phyloP scores from a whole-genome alignment of 2,329 filamentous ascomycete genomes.

The Colletotrichum godetiae region DNA sequence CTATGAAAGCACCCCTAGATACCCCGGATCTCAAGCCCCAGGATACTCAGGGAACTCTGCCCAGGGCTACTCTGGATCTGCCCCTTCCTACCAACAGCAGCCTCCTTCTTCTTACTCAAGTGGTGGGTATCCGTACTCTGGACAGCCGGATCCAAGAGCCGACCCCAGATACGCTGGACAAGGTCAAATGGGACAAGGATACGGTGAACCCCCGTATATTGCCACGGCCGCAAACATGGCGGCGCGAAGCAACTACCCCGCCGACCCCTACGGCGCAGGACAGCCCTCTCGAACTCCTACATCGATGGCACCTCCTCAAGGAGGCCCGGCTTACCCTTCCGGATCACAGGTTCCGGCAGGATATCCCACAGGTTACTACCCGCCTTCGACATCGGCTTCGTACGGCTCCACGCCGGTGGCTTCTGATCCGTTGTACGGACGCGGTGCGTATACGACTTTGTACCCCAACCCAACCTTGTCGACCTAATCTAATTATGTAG shows the following conservation, averaged over 20 bases:
- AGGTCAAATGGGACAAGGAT: conserved; percentile 22
- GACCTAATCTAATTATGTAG: conserved; percentile 60
- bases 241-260: conserved; percentile 11
- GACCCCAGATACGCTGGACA: conserved; percentile 36
- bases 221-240: conserved; percentile 29
- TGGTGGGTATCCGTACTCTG: conserved; percentile 37
- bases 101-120: conserved; percentile 27
- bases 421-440: conserved; percentile 67
- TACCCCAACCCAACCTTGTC: neutral
- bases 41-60: conserved; percentile 60
- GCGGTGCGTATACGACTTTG: conserved; percentile 64
- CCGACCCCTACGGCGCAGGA: conserved; percentile 34
- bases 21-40: conserved; percentile 61
- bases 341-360: conserved; percentile 31
- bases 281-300: conserved; percentile 30
- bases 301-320: conserved; percentile 29
- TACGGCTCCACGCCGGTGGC: conserved; percentile 48
- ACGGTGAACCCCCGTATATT: conserved; percentile 33
- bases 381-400: conserved; percentile 29
- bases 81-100: conserved; percentile 31
- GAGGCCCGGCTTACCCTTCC: conserved; percentile 30
- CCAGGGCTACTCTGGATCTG: conserved; percentile 37
- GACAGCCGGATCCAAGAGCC: conserved; percentile 31
- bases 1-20: conserved; percentile 57
- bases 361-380: conserved; percentile 41